These are phyloP conservation scores for Aethionema arabicum DNA, from an alignment of 345 rosid species.

Conservation along the genomic window DNA sequence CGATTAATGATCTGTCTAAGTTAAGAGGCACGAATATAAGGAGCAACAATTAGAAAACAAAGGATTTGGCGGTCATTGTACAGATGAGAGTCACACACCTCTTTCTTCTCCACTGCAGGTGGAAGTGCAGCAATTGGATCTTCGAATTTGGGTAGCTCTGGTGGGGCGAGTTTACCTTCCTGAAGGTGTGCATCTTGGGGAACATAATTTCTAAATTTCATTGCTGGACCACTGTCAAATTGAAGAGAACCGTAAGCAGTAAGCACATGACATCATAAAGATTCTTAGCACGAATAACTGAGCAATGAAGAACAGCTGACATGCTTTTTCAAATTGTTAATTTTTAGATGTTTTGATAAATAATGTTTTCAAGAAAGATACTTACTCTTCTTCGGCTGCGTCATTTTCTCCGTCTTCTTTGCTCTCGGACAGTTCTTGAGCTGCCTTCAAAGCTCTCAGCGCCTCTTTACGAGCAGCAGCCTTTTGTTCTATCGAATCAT, in stretches of 20 bases:
- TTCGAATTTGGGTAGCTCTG: constrained; percentile 83
- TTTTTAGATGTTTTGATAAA: background rate
- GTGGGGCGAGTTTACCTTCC: constrained; percentile 83
- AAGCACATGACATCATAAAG: constrained; percentile 15
- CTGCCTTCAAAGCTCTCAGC: constrained; percentile 70
- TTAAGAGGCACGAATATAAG: constrained; percentile 1
- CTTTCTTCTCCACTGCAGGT: constrained; percentile 61
- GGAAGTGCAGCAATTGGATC: constrained; percentile 67
- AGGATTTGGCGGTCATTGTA: constrained; percentile 2
- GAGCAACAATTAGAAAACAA: background rate
- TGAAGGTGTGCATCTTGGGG: constrained; percentile 96
- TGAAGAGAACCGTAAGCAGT: constrained; percentile 16
- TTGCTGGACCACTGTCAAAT: constrained; percentile 50
- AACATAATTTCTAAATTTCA: constrained; percentile 93
- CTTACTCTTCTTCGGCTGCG: constrained; percentile 38
- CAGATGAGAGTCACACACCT: constrained; percentile 40
- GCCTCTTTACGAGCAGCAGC: constrained; percentile 77
- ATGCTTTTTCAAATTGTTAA: too few relatives aligned
- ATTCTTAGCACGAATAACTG: background rate
- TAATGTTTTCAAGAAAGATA: background rate
- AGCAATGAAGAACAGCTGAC: too few relatives aligned
- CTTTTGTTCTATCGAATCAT: constrained; percentile 65
- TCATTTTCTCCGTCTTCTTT: constrained; percentile 39
- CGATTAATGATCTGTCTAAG: constrained; percentile 1
- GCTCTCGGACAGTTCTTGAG: constrained; percentile 55